phyloP scores from a whole-genome alignment of 805 yeast genomes.

The Yamadazyma philogaea region DNA sequence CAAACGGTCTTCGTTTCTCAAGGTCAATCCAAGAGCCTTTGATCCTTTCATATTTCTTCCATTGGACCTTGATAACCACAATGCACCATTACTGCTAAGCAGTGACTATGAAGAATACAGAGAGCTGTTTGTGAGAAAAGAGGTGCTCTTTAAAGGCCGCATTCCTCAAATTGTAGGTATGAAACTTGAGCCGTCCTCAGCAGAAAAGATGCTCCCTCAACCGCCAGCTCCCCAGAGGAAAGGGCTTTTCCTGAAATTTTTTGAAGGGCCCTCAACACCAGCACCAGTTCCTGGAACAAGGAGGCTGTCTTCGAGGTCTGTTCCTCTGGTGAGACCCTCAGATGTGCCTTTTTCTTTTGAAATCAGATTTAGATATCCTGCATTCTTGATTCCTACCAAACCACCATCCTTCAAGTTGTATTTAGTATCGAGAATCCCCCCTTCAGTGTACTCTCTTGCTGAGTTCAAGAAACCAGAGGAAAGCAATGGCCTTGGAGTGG shows the following conservation, averaged over 20 bases:
- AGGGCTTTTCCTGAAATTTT: constrained; percentile 28
- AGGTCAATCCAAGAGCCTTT: constrained; percentile 43
- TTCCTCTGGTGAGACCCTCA: constrained; percentile 25
- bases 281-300: constrained; percentile 12
- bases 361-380: constrained; percentile 46
- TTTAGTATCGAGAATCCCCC: constrained; percentile 27
- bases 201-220: constrained; percentile 19
- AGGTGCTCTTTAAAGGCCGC: constrained; percentile 34
- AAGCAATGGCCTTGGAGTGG: constrained; percentile 45
- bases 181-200: constrained; percentile 18
- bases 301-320: constrained; percentile 7
- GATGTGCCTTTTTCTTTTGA: constrained; percentile 46
- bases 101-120: constrained; percentile 28
- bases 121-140: constrained; percentile 46
- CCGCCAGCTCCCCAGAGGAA: constrained; percentile 19
- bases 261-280: constrained; percentile 16
- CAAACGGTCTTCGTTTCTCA: constrained; percentile 47
- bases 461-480: constrained; percentile 35
- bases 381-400: constrained; percentile 44
- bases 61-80: constrained; percentile 31
- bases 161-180: constrained; percentile 46
- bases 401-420: constrained; percentile 34
- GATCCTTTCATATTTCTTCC: constrained; percentile 58
- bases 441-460: constrained; percentile 27
- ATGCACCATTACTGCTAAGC: constrained; percentile 7